These are phyloP conservation scores for Mycena rebaudengoi DNA, from an alignment of 768 basidiomycete genomes.

Conservation along the genomic window DNA sequence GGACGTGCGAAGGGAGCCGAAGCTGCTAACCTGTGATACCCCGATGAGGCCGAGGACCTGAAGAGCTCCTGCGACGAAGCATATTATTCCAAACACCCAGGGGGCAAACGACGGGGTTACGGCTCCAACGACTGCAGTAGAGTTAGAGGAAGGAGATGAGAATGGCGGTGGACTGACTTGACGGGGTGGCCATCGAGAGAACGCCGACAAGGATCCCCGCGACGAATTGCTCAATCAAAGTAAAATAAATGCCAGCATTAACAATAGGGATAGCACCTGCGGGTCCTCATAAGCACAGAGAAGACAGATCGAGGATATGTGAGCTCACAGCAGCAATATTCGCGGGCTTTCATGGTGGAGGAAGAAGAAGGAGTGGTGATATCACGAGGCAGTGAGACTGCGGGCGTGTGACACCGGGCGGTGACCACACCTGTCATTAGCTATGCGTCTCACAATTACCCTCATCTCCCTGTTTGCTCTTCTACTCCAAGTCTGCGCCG, in stretches of 20 bases:
- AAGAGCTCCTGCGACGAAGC: slow-evolving; percentile 76
- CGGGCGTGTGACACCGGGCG: background rate
- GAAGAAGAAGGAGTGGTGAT: slow-evolving; percentile 27
- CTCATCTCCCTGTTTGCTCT: background rate
- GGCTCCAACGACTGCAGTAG: slow-evolving; percentile 79
- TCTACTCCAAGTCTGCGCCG: background rate
- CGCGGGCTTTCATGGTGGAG: slow-evolving; percentile 72
- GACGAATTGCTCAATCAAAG: slow-evolving; percentile 79
- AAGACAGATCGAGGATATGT: background rate
- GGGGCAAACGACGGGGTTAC: slow-evolving; percentile 81
- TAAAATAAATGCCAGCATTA: slow-evolving; percentile 89
- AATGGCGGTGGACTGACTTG: slow-evolving; percentile 60
- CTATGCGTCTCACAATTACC: background rate
- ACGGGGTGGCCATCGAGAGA: slow-evolving; percentile 78
- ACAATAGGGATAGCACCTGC: slow-evolving; percentile 79
- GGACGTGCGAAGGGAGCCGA: background rate
- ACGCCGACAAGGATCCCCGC: slow-evolving; percentile 73
- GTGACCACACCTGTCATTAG: background rate
- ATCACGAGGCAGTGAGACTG: slow-evolving; percentile 21
- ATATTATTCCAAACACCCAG: slow-evolving; percentile 77
- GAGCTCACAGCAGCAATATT: slow-evolving; percentile 82
- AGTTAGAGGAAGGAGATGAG: slow-evolving; percentile 3
- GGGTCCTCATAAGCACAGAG: background rate
- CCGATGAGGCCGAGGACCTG: slow-evolving; percentile 90
- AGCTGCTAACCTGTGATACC: slow-evolving; percentile 71